Percentiles rank a stretch among this genome's conserved stretches.
Evolutionary conservation across 352 stramenopile genomes (phyloP).

Genomic region (Phytophthora tubulina): DNA sequence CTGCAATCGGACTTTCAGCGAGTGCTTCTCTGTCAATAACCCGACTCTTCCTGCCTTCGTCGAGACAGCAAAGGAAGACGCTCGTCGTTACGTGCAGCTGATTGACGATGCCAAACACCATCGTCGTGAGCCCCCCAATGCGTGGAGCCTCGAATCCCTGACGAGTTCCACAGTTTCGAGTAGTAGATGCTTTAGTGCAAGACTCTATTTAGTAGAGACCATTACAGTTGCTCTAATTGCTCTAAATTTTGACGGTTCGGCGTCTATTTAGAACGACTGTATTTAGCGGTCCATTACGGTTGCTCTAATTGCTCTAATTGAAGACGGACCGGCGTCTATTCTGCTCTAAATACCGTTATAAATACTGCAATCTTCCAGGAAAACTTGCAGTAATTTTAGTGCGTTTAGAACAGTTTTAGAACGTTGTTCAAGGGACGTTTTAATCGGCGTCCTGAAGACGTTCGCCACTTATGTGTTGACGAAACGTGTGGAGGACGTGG

Average conservation of each 20-base stretch:
- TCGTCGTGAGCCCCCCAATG: neutral
- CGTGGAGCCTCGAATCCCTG: neutral
- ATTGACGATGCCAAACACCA: neutral
- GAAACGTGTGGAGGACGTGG: conserved; percentile 1
- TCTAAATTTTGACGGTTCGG: too few species aligned
- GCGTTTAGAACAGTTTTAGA: conserved; percentile 15
- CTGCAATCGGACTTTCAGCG: conserved; percentile 8
- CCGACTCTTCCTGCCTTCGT: conserved; percentile 5
- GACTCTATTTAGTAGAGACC: too few species aligned
- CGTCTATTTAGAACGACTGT: too few species aligned
- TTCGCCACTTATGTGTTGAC: conserved; percentile 18
- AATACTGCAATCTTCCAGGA: conserved; percentile 2
- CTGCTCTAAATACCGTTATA: too few species aligned
- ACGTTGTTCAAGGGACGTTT: conserved; percentile 11
- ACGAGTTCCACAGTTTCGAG: neutral
- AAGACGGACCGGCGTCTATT: neutral
- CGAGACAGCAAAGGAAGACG: neutral
- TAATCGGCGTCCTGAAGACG: conserved; percentile 17
- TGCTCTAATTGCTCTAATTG: conserved; percentile 1
- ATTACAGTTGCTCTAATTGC: too few species aligned
- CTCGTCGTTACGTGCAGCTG: neutral
- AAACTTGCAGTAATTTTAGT: conserved; percentile 1
- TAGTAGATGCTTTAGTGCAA: too few species aligned
- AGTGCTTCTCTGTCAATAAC: conserved; percentile 5
- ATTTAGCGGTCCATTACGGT: neutral